Evolutionary conservation across 495 filamentous ascomycete genomes (phyloP).

Genomic region (Daldinia vernicosa): DNA sequence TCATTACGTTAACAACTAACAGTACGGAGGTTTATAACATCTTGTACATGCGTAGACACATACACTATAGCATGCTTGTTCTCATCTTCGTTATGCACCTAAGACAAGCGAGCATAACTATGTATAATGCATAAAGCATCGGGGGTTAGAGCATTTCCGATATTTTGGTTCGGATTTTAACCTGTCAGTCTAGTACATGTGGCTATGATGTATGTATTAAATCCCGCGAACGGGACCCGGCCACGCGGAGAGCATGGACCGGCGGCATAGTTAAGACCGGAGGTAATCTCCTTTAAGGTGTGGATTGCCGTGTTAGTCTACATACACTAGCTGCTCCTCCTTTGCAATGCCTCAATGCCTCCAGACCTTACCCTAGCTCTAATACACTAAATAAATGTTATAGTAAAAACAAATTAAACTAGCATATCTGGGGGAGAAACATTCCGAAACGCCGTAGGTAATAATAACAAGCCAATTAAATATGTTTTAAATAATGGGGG

Average conservation of each 20-base stretch:
- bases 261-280: conserved; percentile 18
- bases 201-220: conserved; percentile 4
- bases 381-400: neutral
- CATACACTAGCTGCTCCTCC: conserved; percentile 7
- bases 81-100: neutral
- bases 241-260: conserved; percentile 21
- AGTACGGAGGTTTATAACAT: neutral
- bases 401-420: too few relatives aligned
- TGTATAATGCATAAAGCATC: neutral
- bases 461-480: neutral
- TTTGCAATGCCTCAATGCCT: neutral
- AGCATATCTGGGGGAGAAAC: neutral
- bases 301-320: conserved; percentile 1
- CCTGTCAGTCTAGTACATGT: conserved; percentile 9
- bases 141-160: neutral
- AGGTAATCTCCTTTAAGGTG: conserved; percentile 26
- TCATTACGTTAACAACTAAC: neutral
- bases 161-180: neutral
- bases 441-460: neutral
- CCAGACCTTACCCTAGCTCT: neutral
- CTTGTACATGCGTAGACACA: neutral
- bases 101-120: neutral
- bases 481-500: neutral
- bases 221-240: conserved; percentile 13
- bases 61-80: neutral